Conservation (phyloP, 352 stramenopile species). For the Saprolegnia diclina region DNA sequence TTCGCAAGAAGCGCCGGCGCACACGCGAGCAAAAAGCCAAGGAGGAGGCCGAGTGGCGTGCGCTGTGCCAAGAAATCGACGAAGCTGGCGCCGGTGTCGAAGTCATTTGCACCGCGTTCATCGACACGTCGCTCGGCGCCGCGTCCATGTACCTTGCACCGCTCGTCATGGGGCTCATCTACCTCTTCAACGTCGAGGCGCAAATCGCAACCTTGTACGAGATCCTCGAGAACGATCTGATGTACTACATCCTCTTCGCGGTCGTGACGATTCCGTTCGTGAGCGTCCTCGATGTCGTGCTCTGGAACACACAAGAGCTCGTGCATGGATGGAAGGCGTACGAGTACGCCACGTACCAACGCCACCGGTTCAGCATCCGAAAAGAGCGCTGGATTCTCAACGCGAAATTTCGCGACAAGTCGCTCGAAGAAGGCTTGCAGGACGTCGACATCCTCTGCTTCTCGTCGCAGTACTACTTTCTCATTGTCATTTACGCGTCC, state of each 20-base stretch:
- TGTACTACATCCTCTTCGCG: constrained; percentile 94
- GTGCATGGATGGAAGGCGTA: constrained; percentile 96
- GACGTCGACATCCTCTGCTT: constrained; percentile 94
- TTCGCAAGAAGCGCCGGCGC: constrained; percentile 63
- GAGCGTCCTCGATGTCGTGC: constrained; percentile 90
- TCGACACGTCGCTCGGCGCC: constrained; percentile 88
- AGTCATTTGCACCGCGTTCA: constrained; percentile 86
- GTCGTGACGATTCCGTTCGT: constrained; percentile 94
- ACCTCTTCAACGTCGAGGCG: constrained; percentile 85
- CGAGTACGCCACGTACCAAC: constrained; percentile 96
- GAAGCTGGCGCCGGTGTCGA: constrained; percentile 91
- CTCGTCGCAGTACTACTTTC: constrained; percentile 91
- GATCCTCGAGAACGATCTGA: constrained; percentile 90
- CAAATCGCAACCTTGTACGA: constrained; percentile 90
- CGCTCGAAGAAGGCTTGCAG: constrained; percentile 89
- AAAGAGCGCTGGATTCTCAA: constrained; percentile 91
- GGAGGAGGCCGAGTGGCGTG: constrained; percentile 89
- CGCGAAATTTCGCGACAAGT: constrained; percentile 84
- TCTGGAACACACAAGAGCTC: constrained; percentile 95
- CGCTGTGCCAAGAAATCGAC: constrained; percentile 93
- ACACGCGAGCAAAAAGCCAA: constrained; percentile 89
- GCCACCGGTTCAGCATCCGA: constrained; percentile 92
- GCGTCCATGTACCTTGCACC: constrained; percentile 82
- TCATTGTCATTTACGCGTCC: constrained; percentile 74
- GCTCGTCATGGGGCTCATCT: constrained; percentile 84